Evolutionary conservation across 2,329 filamentous ascomycete genomes (phyloP), one percentile per base, ranked within the genome.

Genomic region (Juglanconis oblonga): DNA sequence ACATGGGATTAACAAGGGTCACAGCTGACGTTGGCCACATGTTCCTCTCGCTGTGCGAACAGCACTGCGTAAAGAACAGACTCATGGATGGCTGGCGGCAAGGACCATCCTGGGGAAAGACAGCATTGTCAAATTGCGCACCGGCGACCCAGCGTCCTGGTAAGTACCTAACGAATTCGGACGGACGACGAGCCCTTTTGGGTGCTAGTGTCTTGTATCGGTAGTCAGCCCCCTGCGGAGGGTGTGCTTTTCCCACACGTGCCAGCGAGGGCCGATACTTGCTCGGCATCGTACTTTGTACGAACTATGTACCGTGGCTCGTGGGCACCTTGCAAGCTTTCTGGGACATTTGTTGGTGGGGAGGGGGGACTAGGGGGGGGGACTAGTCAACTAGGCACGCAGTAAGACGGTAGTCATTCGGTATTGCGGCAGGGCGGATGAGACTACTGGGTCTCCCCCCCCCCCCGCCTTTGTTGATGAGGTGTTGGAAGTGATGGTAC

Each of bases 1-100:
- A 57, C 54, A 50, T 50, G 51, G 54, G 60, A 57, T 57, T 52
- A 40, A 60, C 55, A 48, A 60, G 57, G 53, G 57, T 60, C 44
- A 50, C 61, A 58, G 61, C 58, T 62, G 59, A 62, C 59, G 57
- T 56, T 53, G 57, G 52, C 57, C 57, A 55, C n/a, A n/a, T 54
- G 60, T 56, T 47, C 56, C 54, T 54, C 54, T 54, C 36, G 53
- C 47, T 56, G 57, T 57, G 60, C 52, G 57, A 56, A 52, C 57
- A 49, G 57, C n/a, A n/a, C n/a, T n/a, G n/a, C n/a, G n/a, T n/a
- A n/a, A n/a, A n/a, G n/a, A n/a, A n/a, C n/a, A n/a, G n/a, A n/a
- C n/a, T n/a, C n/a, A n/a, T 59, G 33, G 9, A 48, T 24, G n/a
- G 14, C 7, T 48, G 31, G 40, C 24, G 38, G 38, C 6, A 38